Conservation (phyloP, 176 grass and related monocot species). For the Chloris gayana region DNA sequence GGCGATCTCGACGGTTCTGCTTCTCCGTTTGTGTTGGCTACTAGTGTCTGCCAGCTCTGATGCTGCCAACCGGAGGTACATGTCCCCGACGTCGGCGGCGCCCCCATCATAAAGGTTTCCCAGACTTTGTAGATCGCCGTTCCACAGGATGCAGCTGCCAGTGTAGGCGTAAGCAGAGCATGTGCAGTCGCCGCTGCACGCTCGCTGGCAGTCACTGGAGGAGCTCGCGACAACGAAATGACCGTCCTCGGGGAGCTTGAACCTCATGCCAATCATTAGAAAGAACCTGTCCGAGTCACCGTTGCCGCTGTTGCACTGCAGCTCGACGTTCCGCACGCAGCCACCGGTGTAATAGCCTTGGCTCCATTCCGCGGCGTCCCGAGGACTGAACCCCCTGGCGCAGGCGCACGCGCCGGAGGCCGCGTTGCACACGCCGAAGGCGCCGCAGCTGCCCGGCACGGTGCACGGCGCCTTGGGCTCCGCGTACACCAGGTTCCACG, state of each 20-base stretch:
- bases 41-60: too few relatives aligned
- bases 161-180: conserved; percentile 45
- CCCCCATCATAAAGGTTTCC: conserved; percentile 8
- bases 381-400: conserved; percentile 34
- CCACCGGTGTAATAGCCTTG: conserved; percentile 27
- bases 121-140: conserved; percentile 35
- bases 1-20: not conserved
- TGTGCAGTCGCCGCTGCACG: conserved; percentile 33
- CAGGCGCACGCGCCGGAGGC: conserved; percentile 7
- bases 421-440: conserved; percentile 41
- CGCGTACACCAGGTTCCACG: conserved; percentile 34
- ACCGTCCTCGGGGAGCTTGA: conserved; percentile 35
- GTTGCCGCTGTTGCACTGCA: conserved; percentile 24
- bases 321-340: conserved; percentile 20
- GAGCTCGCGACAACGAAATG: not conserved
- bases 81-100: too few relatives aligned
- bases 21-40: not conserved
- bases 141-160: conserved; percentile 38
- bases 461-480: conserved; percentile 38
- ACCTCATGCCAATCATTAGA: conserved; percentile 10
- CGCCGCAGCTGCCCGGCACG: conserved; percentile 38
- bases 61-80: too few relatives aligned
- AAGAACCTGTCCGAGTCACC: conserved; percentile 20
- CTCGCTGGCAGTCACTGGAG: not conserved
- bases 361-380: not conserved